Evolutionary conservation across 768 basidiomycete species (phyloP), one percentile per base, ranked within the genome.

Genomic region (Asterophora lycoperdoides): DNA sequence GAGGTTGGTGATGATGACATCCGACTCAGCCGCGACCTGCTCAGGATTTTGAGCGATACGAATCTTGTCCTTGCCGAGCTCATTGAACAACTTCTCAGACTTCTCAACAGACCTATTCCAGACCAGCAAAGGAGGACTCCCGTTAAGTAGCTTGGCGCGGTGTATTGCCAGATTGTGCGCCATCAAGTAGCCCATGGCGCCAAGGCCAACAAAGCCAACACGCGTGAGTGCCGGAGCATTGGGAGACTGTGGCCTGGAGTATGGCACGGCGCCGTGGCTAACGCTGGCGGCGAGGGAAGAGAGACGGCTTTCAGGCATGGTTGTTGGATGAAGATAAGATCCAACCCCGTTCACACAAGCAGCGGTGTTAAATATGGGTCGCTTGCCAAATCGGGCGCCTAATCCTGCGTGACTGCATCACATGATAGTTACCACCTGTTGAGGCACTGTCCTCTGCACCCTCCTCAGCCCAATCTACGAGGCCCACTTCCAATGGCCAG

Each of bases 131-230:
- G 89, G 81, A 0, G 72, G 69, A 29, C 71, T 57, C 2, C 60
- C 63, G 11, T 60, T 61, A 30, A 63, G 51, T 38, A 74, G 68
- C 4, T 67, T 56, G 15, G 67, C 64, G 38, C 67, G 73, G 54
- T 76, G 69, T 36, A 67, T 79, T 1, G 87, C 88, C 29, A 95
- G 74, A 64, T 94, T 95, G 32, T 76, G 74, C 5, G 86, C 86
- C 86, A 93, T 93, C 15, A 72, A 64, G 58, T 73, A 79, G 8
- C 87, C 89, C 80, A 91, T 88, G 17, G 78, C 76, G 17, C 85
- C 84, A 13, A 84, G 54, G 1, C 74, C 74, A 11, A 77, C 67
- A 41, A 74, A 76, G 5, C 73, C 75, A 18, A 75, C 65, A 49
- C 72, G 68, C 35, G 51, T 38, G 8, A 62, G 52, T 18, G 45